Conservation (phyloP, 208 protist genomes). For the Naegleria lovaniensis region DNA sequence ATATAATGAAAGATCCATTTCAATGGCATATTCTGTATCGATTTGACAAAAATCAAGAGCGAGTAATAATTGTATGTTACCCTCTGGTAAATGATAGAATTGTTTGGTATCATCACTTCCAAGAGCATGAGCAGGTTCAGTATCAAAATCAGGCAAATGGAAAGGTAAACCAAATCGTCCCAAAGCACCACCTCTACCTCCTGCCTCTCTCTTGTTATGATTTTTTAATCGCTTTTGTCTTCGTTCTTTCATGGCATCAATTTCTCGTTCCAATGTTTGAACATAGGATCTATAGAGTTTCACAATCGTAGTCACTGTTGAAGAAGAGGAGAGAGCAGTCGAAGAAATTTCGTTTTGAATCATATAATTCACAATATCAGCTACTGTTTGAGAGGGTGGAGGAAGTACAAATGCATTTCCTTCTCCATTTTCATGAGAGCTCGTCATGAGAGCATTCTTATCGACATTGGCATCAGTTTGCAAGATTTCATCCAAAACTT, state of each 20-base stretch:
- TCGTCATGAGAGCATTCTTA: background rate
- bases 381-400: background rate
- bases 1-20: background rate
- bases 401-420: too few relatives aligned
- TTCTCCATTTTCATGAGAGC: too few relatives aligned
- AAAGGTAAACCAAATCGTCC: background rate
- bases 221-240: constrained; percentile 12
- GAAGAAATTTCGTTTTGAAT: background rate
- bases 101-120: background rate
- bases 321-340: background rate
- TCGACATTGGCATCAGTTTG: background rate
- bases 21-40: background rate
- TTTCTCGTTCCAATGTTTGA: background rate
- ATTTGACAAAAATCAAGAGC: background rate
- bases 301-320: background rate
- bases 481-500: background rate
- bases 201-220: background rate
- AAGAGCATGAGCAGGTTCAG: background rate
- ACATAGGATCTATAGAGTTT: background rate
- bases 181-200: background rate
- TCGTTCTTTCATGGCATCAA: background rate
- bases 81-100: constrained; percentile 14
- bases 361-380: background rate
- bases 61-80: background rate
- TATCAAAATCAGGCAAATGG: background rate